Percentiles rank a stretch among this genome's conserved stretches.
Conservation (phyloP, 305 asterid species). For the Fraxinus paxiana region DNA sequence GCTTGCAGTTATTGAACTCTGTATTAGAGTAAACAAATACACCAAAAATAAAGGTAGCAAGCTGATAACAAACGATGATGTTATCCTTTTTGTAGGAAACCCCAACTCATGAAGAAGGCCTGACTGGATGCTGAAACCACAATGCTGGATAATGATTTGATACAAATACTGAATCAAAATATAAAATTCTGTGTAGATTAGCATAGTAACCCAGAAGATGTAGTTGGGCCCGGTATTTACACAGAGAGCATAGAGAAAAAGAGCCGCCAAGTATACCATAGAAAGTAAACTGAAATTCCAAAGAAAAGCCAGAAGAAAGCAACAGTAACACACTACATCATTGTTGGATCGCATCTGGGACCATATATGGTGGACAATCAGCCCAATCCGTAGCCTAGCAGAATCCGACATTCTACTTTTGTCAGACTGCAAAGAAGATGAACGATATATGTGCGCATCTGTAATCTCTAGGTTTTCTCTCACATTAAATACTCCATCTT, state of each 20-base stretch:
- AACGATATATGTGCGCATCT: slow-evolving; percentile 34
- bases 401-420: slow-evolving; percentile 63
- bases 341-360: slow-evolving; percentile 82
- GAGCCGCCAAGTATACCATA: slow-evolving; percentile 80
- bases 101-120: slow-evolving; percentile 65
- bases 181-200: slow-evolving; percentile 80
- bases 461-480: slow-evolving; percentile 29
- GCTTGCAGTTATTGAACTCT: slow-evolving; percentile 96
- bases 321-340: slow-evolving; percentile 88
- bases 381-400: slow-evolving; percentile 73
- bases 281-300: slow-evolving; percentile 99
- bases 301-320: slow-evolving; percentile 81
- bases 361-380: slow-evolving; percentile 76
- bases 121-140: slow-evolving; percentile 82
- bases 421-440: slow-evolving; percentile 72
- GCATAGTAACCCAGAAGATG: slow-evolving; percentile 87
- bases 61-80: slow-evolving; percentile 81
- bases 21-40: slow-evolving; percentile 83
- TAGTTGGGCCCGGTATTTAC: slow-evolving; percentile 89
- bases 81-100: slow-evolving; percentile 69
- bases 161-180: slow-evolving; percentile 78
- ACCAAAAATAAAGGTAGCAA: slow-evolving; percentile 84
- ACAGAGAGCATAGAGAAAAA: slow-evolving; percentile 89
- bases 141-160: slow-evolving; percentile 91
- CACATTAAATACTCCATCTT: slow-evolving; percentile 33